phyloP scores from a whole-genome alignment of 495 filamentous ascomycete species.

The Glutinoglossum americanum region DNA sequence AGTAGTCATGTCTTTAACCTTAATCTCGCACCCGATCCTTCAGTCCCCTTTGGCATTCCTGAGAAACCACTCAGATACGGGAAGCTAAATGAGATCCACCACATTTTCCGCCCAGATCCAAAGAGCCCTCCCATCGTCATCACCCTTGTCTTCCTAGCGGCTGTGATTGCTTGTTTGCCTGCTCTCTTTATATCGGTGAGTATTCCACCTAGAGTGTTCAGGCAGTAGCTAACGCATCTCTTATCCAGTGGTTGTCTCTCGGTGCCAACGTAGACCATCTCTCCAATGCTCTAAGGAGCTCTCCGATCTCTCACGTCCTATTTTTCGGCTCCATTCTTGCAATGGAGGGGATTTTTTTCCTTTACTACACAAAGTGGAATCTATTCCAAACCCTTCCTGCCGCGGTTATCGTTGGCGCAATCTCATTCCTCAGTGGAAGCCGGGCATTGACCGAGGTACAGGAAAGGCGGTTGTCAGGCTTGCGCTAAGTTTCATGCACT shows the following conservation, averaged over 20 bases:
- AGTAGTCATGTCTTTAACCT: constrained; percentile 45
- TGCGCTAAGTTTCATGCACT: constrained; percentile 29
- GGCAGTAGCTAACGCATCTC: neutral
- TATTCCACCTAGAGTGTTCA: constrained; percentile 4
- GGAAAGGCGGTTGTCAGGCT: constrained; percentile 56
- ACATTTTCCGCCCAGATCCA: constrained; percentile 67
- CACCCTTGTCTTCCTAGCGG: constrained; percentile 51
- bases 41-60: constrained; percentile 32
- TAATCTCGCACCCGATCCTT: constrained; percentile 36
- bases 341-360: constrained; percentile 80
- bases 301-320: constrained; percentile 54
- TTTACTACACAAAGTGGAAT: constrained; percentile 89
- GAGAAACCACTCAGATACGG: constrained; percentile 57
- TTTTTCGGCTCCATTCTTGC: constrained; percentile 70
- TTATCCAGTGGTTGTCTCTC: constrained; percentile 45
- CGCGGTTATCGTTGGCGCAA: constrained; percentile 37
- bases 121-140: constrained; percentile 66
- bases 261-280: constrained; percentile 75
- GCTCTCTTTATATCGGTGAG: constrained; percentile 49
- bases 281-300: constrained; percentile 42
- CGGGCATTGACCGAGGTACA: constrained; percentile 87
- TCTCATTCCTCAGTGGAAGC: constrained; percentile 72
- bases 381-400: constrained; percentile 76
- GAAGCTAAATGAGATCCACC: constrained; percentile 65
- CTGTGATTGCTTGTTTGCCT: constrained; percentile 49